Evolutionary conservation across 1,284 basidiomycete genomes (phyloP).

Genomic region (Heterobasidion annosum): DNA sequence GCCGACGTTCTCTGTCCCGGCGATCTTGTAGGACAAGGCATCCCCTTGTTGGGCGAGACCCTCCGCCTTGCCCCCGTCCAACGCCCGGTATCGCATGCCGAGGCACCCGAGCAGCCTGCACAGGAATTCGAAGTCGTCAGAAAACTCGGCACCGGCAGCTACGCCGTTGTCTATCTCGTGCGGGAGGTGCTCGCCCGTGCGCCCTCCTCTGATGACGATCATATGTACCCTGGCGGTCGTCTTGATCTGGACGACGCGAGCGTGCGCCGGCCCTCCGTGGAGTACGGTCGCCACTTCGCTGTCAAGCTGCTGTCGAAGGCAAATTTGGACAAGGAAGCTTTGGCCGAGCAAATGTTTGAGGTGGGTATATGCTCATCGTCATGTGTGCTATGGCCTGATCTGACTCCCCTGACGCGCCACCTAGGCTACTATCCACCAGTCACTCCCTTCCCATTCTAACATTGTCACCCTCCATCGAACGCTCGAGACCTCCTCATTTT

Average conservation of each 20-base stretch:
- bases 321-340: conserved; percentile 80
- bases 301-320: conserved; percentile 95
- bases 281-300: conserved; percentile 84
- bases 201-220: conserved; percentile 41
- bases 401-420: neutral
- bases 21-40: conserved; percentile 61
- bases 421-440: conserved; percentile 91
- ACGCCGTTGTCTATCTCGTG: conserved; percentile 91
- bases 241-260: conserved; percentile 49
- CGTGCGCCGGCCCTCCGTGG: conserved; percentile 26
- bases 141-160: conserved; percentile 80
- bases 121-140: conserved; percentile 77
- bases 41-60: conserved; percentile 52
- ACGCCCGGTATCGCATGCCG: conserved; percentile 3
- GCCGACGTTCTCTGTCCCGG: conserved; percentile 64
- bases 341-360: conserved; percentile 85
- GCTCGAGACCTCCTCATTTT: conserved; percentile 71
- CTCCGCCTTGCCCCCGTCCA: conserved; percentile 43
- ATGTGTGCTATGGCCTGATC: conserved; percentile 2
- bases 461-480: conserved; percentile 95
- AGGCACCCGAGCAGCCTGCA: conserved; percentile 37
- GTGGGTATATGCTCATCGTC: conserved; percentile 23
- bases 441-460: conserved; percentile 84
- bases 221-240: conserved; percentile 45
- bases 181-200: conserved; percentile 70